Base-by-base conservation (phyloP, 768 basidiomycete species). In the Leccinum disarticulatum region DNA sequence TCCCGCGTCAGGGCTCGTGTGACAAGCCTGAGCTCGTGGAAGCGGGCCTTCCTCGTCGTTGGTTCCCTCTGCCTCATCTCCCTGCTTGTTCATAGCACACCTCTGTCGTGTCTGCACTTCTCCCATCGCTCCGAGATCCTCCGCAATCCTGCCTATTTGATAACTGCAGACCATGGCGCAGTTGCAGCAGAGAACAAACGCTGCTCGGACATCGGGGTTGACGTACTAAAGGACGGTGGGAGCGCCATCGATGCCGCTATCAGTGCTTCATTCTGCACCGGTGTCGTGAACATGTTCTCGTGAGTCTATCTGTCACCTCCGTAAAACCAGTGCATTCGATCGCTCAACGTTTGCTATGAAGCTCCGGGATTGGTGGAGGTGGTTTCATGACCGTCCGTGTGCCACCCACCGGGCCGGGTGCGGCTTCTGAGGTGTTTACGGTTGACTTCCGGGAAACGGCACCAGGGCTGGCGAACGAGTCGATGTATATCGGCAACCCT, bases 391-490 rank as follows among this genome's bases (percentile, higher is more conserved):
- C 85, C 28, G 81, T 95, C 33, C 87, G 93, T 22, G 76, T 93
- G 15, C 89, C 93, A 15, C 82, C 88, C 19, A 63, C 66, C 1
- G 64, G 69, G 33, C 64, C 76, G 1, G 75, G 75, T 31, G 73
- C 66, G 6, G 61, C 70, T 13, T 90, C 89, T 35, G 79, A 87
- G 66, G 86, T 87, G 41, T 88, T 80, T 71, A 83, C 81, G 13
- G 80, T 98, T 53, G 92, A 98, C 76, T 98, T 93, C 71, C 84
- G 96, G 47, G 96, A 98, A 74, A 87, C 85, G 0, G 93, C 90
- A 1, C 93, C 96, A 0, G 82, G 81, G 0, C 73, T 83, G 35
- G 79, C 93, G 6, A 90, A 88, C 68, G 72, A 78, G 43, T 86
- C 86, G 5, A 98, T 98, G 95, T 98, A 85, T 74, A 66, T 74